Conservation (phyloP, 1,284 basidiomycete species). For the Pterula multifida region DNA sequence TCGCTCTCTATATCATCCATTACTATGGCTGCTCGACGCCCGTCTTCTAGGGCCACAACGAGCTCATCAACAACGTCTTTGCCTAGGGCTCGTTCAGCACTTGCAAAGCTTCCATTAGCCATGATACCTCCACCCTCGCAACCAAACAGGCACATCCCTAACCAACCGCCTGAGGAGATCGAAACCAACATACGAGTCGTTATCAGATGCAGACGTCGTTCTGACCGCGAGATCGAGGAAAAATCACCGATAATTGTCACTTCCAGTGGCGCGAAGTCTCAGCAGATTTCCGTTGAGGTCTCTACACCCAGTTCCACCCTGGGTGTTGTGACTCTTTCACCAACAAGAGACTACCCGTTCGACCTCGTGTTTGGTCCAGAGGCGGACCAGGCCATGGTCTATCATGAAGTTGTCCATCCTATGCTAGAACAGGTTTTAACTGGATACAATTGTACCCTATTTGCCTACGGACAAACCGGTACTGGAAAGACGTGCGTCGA, state of each 20-base stretch:
- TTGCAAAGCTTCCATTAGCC: conserved; percentile 20
- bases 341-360: conserved; percentile 80
- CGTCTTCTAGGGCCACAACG: conserved; percentile 26
- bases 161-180: conserved; percentile 7
- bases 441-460: conserved; percentile 97
- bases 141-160: conserved; percentile 8
- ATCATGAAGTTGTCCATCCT: conserved; percentile 85
- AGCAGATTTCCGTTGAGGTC: conserved; percentile 73
- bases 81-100: conserved; percentile 26
- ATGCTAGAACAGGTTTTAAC: conserved; percentile 89
- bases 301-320: conserved; percentile 51
- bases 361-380: conserved; percentile 94
- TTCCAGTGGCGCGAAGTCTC: conserved; percentile 59
- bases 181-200: conserved; percentile 88
- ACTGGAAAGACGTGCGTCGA: conserved; percentile 95
- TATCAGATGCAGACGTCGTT: conserved; percentile 72
- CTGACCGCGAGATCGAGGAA: conserved; percentile 72
- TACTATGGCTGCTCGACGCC: conserved; percentile 40
- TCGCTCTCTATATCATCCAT: conserved; percentile 1
- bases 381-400: conserved; percentile 92
- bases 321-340: conserved; percentile 52
- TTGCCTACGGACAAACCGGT: conserved; percentile 98
- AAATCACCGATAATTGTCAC: conserved; percentile 76
- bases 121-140: conserved; percentile 14
- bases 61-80: conserved; percentile 13